Base-by-base conservation (phyloP, 768 basidiomycete genomes). In the Mycena albidolilacea region DNA sequence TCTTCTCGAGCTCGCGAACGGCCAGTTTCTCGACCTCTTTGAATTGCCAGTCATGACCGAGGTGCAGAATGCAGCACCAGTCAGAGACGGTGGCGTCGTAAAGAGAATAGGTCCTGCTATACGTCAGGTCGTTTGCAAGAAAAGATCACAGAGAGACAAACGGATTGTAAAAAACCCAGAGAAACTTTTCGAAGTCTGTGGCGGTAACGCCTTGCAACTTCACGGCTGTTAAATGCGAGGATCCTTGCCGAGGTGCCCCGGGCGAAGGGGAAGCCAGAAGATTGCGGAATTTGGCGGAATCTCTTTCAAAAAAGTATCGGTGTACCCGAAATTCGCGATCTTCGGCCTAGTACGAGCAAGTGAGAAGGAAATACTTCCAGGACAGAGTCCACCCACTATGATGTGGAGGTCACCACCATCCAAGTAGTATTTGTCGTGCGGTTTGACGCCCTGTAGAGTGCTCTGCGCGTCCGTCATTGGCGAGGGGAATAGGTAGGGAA, bases 91-190 rank as follows among this genome's bases (percentile, higher is more conserved):
- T 76, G 1, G 89, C 88, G 9, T 87, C 83, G 62, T 92, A 91
- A 0, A 89, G 79, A 0, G 90, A 88, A 75, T 91, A 92, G 57
- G 80, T 83, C 0, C 92, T 93, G 74, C 0, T 67, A 14, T 46
- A 21, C 7, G 44, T 60, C 19, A 71, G 46, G 17, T 60, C 8
- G 52, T 23, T 12, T 9, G 23, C 12, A 7, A 15, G 1, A 15
- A 48, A 41, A 15, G 15, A 65, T 2, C 3, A 39, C n/a, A 46
- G 23, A 21, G n/a, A n/a, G 14, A 83, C 89, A 67, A 71, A 92
- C 91, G 85, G 83, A 64, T 91, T 90, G 64, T 92, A 92, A 61
- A 92, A 90, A 0, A 92, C 85, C 88, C 88, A 91, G 0, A 91
- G 79, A 58, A 92, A 88, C 0, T 86, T 85, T 17, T 86, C 83